These are phyloP conservation scores for Crithidia thermophila DNA, from an alignment of 208 protist species.

Conservation along the genomic window DNA sequence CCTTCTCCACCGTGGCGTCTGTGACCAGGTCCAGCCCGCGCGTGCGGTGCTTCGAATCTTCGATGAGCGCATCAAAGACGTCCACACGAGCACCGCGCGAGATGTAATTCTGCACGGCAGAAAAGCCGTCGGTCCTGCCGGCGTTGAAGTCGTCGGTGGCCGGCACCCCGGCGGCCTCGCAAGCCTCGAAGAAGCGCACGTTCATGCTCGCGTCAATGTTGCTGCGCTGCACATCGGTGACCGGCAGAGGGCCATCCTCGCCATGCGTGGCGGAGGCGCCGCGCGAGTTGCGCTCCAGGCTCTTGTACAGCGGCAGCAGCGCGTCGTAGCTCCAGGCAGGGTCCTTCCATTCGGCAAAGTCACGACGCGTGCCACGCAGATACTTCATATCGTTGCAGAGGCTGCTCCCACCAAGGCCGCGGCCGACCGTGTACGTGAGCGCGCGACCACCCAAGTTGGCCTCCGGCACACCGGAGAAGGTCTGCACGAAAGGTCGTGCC, in stretches of 20 bases:
- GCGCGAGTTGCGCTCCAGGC: constrained; percentile 53
- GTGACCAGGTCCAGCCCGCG: constrained; percentile 46
- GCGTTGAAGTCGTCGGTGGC: constrained; percentile 55
- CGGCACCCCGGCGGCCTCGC: constrained; percentile 66
- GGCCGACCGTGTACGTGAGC: constrained; percentile 45
- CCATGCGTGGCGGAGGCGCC: constrained; percentile 34
- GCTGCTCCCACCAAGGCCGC: constrained; percentile 63
- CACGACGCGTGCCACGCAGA: constrained; percentile 47
- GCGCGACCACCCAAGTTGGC: constrained; percentile 40
- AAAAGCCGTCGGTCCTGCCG: constrained; percentile 60
- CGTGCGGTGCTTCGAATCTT: constrained; percentile 23
- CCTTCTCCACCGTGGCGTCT: constrained; percentile 32
- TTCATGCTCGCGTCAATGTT: constrained; percentile 71
- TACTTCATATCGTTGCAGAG: constrained; percentile 71
- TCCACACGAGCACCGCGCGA: constrained; percentile 45
- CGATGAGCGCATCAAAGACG: constrained; percentile 58
- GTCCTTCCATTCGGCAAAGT: constrained; percentile 51
- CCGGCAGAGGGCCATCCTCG: constrained; percentile 41
- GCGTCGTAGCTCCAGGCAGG: constrained; percentile 53
- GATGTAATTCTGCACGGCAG: constrained; percentile 57
- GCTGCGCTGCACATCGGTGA: constrained; percentile 49
- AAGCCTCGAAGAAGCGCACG: constrained; percentile 83
- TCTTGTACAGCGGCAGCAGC: constrained; percentile 53
- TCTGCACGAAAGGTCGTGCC: constrained; percentile 34
- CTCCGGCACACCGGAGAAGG: constrained; percentile 32